These are phyloP conservation scores for Ganoderma multipileum DNA, from an alignment of 1,284 basidiomycete genomes.

Conservation along the genomic window DNA sequence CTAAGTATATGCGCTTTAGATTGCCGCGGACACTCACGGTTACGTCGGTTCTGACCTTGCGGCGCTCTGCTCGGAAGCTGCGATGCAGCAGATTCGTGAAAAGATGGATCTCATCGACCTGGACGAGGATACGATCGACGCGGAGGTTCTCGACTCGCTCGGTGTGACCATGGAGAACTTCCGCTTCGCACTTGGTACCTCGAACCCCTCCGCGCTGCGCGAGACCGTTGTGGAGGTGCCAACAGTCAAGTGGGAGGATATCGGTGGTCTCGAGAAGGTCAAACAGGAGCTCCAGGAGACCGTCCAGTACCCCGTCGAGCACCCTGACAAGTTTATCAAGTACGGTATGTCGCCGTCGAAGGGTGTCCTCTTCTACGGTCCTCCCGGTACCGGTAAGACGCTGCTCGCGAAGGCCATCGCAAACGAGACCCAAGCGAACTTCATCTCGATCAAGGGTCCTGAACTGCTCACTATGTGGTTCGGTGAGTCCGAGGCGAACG, in stretches of 20 bases:
- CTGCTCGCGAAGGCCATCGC: conserved; percentile 97
- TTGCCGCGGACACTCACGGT: conserved; percentile 98
- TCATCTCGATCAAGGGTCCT: conserved; percentile 96
- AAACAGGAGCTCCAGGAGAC: conserved; percentile 99
- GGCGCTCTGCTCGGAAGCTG: conserved; percentile 95
- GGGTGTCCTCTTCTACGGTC: conserved; percentile 97
- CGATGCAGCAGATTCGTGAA: conserved; percentile 98
- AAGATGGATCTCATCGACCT: conserved; percentile 97
- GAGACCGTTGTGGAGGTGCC: conserved; percentile 97
- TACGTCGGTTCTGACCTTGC: conserved; percentile 99
- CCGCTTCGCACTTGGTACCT: conserved; percentile 93
- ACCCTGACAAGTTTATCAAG: conserved; percentile 99
- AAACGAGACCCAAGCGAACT: conserved; percentile 99
- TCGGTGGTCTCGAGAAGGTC: conserved; percentile 99
- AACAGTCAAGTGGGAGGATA: conserved; percentile 98
- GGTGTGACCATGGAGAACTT: conserved; percentile 99
- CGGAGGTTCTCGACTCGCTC: conserved; percentile 94
- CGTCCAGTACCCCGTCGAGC: conserved; percentile 99
- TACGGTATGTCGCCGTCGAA: conserved; percentile 99
- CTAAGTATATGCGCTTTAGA: conserved; percentile 51
- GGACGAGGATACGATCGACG: conserved; percentile 95
- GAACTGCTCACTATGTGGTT: conserved; percentile 99
- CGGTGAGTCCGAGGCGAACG: conserved; percentile 99
- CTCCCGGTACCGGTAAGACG: conserved; percentile 97
- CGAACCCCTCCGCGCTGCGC: conserved; percentile 96